Conservation (phyloP, 768 basidiomycete species). For the Boletellus sp. region DNA sequence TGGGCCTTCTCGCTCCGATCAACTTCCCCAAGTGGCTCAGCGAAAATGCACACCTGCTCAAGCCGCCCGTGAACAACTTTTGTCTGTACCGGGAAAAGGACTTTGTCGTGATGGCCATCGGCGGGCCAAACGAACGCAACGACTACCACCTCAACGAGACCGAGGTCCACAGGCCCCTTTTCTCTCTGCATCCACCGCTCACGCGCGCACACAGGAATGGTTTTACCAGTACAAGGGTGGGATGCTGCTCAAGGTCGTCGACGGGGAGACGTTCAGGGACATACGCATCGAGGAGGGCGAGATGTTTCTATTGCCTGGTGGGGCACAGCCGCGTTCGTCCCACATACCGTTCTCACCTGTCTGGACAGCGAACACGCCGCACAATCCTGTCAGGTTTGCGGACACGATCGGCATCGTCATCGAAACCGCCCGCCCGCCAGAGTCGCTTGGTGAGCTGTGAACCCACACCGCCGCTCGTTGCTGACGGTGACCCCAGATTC, state of each 20-base stretch:
- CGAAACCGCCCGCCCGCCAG: conserved; percentile 78
- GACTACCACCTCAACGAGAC: conserved; percentile 97
- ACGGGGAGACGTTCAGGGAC: conserved; percentile 76
- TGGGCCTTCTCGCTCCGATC: conserved; percentile 78
- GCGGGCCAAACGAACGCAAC: conserved; percentile 91
- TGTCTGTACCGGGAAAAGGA: conserved; percentile 80
- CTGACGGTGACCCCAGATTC: conserved; percentile 53
- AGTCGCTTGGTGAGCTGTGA: conserved; percentile 59
- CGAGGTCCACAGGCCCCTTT: conserved; percentile 48
- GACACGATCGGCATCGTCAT: conserved; percentile 91
- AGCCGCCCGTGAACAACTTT: conserved; percentile 92
- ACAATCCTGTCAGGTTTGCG: conserved; percentile 89
- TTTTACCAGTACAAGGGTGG: conserved; percentile 95
- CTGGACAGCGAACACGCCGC: conserved; percentile 84
- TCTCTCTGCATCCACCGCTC: background rate
- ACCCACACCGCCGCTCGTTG: background rate
- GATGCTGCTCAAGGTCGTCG: conserved; percentile 87
- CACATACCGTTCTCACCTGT: background rate
- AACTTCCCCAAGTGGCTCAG: conserved; percentile 89
- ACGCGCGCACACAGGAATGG: conserved; percentile 66
- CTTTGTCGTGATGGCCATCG: conserved; percentile 93
- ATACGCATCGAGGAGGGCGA: conserved; percentile 91
- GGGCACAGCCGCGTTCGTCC: conserved; percentile 12
- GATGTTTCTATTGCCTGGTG: conserved; percentile 94
- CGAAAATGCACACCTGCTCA: conserved; percentile 73